Evolutionary conservation across 2,329 filamentous ascomycete species (phyloP).

Genomic region (Penicillium sp.): DNA sequence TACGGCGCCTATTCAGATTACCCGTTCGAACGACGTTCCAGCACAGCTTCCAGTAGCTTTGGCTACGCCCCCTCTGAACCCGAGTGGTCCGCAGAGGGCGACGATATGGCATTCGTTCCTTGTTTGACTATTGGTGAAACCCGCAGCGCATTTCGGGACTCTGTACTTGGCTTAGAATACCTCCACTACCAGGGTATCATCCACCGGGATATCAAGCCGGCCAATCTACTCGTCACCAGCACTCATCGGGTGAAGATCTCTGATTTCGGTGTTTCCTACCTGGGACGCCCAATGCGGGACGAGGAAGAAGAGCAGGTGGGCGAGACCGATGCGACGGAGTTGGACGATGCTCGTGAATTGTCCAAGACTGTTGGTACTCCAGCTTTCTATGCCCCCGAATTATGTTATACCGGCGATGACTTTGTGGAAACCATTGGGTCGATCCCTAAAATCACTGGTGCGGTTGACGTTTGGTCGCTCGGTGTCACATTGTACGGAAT

Average conservation of each 20-base stretch:
- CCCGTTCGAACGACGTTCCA: constrained; percentile 69
- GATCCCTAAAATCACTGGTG: constrained; percentile 74
- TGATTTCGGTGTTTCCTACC: constrained; percentile 97
- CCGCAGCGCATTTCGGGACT: constrained; percentile 84
- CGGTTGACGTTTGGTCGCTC: constrained; percentile 96
- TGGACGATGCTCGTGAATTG: constrained; percentile 92
- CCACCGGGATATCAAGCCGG: constrained; percentile 82
- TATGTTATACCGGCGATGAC: constrained; percentile 83
- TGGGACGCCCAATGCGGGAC: constrained; percentile 82
- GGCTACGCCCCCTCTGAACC: constrained; percentile 47
- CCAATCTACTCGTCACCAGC: constrained; percentile 84
- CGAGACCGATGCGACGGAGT: constrained; percentile 79
- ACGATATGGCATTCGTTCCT: constrained; percentile 90
- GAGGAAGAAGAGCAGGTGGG: constrained; percentile 75
- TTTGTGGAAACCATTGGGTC: constrained; percentile 54
- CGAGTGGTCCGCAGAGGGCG: constrained; percentile 55
- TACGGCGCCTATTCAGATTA: constrained; percentile 68
- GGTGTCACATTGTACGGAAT: constrained; percentile 96
- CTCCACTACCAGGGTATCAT: constrained; percentile 84
- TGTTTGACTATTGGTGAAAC: constrained; percentile 85
- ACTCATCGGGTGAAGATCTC: constrained; percentile 94
- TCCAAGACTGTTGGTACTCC: constrained; percentile 97
- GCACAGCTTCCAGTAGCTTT: constrained; percentile 69
- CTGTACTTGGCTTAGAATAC: constrained; percentile 89
- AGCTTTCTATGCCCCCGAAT: constrained; percentile 93